phyloP scores from a whole-genome alignment of 2,329 filamentous ascomycete genomes.

The Sporothrix euskadiensis region DNA sequence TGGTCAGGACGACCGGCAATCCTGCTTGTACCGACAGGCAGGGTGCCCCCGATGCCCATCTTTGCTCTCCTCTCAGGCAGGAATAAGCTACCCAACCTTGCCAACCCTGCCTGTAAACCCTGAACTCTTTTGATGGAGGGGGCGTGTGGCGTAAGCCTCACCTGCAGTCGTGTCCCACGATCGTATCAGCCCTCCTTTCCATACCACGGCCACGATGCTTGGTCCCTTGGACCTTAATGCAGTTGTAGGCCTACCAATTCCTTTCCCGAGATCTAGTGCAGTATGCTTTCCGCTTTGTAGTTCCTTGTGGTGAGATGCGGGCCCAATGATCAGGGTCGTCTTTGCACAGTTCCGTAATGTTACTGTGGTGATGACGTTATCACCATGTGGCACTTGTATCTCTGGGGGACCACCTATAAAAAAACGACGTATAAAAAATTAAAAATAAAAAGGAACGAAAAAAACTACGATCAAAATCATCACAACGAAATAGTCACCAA shows the following conservation, averaged over 20 bases:
- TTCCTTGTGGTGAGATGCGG: neutral
- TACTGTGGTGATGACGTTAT: too few relatives aligned
- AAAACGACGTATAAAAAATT: too few relatives aligned
- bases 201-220: neutral
- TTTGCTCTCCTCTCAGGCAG: neutral
- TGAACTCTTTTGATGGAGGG: neutral
- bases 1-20: slow-evolving; percentile 1
- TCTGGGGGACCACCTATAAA: too few relatives aligned
- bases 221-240: neutral
- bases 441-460: too few relatives aligned
- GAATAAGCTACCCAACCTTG: neutral
- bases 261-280: neutral
- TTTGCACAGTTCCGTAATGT: neutral
- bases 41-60: neutral
- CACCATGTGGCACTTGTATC: too few relatives aligned
- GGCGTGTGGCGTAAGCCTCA: neutral
- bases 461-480: too few relatives aligned
- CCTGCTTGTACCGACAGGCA: neutral
- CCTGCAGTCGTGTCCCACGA: neutral
- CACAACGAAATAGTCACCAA: too few relatives aligned
- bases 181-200: neutral
- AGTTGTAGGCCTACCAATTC: neutral
- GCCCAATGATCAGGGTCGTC: neutral
- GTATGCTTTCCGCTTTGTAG: neutral
- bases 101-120: neutral